A percentile compares a stretch with the other conserved stretches of the same genome.
Conservation (phyloP, 164 flowering plant genomes). For the Pachysandra terminalis region DNA sequence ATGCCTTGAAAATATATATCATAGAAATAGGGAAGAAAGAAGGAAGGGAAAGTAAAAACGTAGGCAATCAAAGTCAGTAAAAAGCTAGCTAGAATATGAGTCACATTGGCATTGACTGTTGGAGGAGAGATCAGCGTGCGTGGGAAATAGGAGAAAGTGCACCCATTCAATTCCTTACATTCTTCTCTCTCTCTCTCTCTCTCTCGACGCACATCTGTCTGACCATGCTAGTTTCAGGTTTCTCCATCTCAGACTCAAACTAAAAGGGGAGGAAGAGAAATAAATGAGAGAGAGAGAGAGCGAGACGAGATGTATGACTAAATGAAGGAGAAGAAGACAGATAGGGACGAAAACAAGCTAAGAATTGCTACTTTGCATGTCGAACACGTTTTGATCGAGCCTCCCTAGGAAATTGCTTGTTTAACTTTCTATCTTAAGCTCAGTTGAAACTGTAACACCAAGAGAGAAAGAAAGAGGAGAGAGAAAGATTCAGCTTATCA, state of each 20-base stretch:
- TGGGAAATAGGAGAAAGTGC: constrained; percentile 15
- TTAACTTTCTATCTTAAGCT: neutral
- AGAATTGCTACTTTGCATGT: constrained; percentile 28
- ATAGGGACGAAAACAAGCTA: constrained; percentile 4
- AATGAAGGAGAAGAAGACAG: constrained; percentile 20
- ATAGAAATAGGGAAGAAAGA: neutral
- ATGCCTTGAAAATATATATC: too few species aligned
- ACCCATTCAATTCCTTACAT: constrained; percentile 6
- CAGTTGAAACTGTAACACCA: neutral
- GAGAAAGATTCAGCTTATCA: neutral
- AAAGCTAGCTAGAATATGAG: neutral
- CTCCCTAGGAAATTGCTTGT: constrained; percentile 13
- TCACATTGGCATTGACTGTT: constrained; percentile 9
- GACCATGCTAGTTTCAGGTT: neutral
- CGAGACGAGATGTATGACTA: neutral
- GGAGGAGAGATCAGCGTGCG: constrained; percentile 18
- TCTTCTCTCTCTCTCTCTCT: neutral
- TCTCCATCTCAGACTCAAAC: neutral
- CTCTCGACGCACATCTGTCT: neutral
- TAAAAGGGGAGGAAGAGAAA: neutral
- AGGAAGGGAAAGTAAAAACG: neutral
- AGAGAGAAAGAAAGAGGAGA: neutral
- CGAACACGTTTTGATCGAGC: constrained; percentile 20
- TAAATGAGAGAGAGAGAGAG: constrained; percentile 12
- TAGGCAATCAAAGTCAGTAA: neutral